Conservation (phyloP, 768 basidiomycete genomes). For the Mycena capillaripes region DNA sequence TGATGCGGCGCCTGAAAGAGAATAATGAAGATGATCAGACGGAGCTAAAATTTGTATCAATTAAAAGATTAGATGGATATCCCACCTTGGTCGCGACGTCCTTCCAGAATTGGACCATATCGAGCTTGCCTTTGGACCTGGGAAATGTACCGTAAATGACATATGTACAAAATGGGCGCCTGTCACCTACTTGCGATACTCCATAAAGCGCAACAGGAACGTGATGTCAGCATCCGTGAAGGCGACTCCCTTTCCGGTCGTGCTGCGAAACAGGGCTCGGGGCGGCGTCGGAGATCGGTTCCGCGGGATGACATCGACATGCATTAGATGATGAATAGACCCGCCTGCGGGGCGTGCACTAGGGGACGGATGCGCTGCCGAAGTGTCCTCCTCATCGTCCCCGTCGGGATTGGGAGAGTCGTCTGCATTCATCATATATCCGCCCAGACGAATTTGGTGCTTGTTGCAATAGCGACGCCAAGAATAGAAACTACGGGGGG, state of each 20-base stretch:
- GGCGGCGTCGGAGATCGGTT: constrained; percentile 87
- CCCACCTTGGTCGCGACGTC: constrained; percentile 78
- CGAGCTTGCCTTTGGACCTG: constrained; percentile 71
- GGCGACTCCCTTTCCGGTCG: constrained; percentile 91
- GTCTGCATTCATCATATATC: constrained; percentile 82
- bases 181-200: constrained; percentile 76
- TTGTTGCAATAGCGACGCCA: constrained; percentile 95
- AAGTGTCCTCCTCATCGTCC: constrained; percentile 55
- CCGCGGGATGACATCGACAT: constrained; percentile 51
- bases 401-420: constrained; percentile 60
- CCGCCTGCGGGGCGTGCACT: constrained; percentile 24
- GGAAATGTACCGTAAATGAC: constrained; percentile 38
- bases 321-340: constrained; percentile 44
- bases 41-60: constrained; percentile 7
- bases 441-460: constrained; percentile 90
- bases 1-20: constrained; percentile 83
- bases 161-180: constrained; percentile 1
- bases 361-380: constrained; percentile 8
- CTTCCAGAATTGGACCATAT: constrained; percentile 87
- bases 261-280: constrained; percentile 82
- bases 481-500: constrained; percentile 78
- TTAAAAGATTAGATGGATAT: constrained; percentile 18
- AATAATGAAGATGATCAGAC: constrained; percentile 17
- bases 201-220: constrained; percentile 83
- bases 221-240: constrained; percentile 88